phyloP scores from a whole-genome alignment of 331 rosid genomes.

The Arachis monticola region DNA sequence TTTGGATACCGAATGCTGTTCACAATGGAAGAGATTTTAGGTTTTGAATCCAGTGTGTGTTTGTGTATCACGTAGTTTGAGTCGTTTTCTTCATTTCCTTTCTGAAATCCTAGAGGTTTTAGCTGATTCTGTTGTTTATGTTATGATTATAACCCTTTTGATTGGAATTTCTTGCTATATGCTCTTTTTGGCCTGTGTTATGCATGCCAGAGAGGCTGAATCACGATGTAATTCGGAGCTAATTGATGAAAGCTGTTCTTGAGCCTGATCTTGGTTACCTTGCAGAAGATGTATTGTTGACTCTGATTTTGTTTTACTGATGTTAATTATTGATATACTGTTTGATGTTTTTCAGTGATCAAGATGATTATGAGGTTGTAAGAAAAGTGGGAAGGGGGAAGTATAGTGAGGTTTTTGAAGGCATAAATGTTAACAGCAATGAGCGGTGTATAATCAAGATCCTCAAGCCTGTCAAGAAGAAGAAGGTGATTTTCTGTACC shows the following conservation, averaged over 20 bases:
- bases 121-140: neutral
- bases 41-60: neutral
- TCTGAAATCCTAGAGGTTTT: neutral
- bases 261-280: constrained; percentile 1
- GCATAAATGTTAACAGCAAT: constrained; percentile 80
- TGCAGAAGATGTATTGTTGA: neutral
- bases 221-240: constrained; percentile 10
- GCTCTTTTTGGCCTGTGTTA: neutral
- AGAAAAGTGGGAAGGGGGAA: constrained; percentile 96
- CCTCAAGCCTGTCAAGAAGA: constrained; percentile 98
- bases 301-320: neutral
- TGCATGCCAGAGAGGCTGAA: constrained; percentile 12
- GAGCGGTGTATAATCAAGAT: constrained; percentile 95
- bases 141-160: constrained; percentile 10
- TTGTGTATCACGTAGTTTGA: neutral
- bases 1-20: constrained; percentile 11
- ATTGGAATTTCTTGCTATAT: constrained; percentile 37
- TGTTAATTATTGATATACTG: neutral
- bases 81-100: neutral
- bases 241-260: constrained; percentile 28
- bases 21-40: constrained; percentile 6
- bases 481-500: constrained; percentile 62
- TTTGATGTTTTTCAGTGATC: constrained; percentile 62
- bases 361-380: constrained; percentile 95
- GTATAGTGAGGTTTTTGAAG: constrained; percentile 96